A percentile compares a stretch with the other conserved stretches of the same genome.
Evolutionary conservation across 768 basidiomycete species (phyloP).

Genomic region (Bullera alba): DNA sequence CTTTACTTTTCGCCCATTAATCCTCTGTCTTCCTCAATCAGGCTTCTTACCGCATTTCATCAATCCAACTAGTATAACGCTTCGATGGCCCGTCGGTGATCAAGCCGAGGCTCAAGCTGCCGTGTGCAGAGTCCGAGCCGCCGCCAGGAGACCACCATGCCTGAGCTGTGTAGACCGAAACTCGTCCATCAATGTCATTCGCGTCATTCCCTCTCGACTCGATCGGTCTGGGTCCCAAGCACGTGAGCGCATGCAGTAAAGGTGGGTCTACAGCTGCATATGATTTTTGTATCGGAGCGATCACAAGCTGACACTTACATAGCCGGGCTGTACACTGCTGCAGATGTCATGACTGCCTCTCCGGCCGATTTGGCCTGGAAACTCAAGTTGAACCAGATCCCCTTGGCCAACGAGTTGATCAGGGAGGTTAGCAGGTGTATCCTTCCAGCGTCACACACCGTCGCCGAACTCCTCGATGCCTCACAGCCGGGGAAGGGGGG

Average conservation of each 20-base stretch:
- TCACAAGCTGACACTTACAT: not conserved
- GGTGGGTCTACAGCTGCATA: slow-evolving; percentile 15
- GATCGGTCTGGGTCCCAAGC: slow-evolving; percentile 16
- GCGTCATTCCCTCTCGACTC: slow-evolving; percentile 22
- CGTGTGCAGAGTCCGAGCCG: no score
- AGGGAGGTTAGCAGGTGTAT: slow-evolving; percentile 52
- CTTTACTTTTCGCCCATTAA: not conserved
- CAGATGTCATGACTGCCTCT: slow-evolving; percentile 27
- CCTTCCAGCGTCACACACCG: slow-evolving; percentile 25
- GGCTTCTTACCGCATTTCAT: no score
- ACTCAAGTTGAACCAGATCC: slow-evolving; percentile 7
- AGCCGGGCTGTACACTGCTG: slow-evolving; percentile 25
- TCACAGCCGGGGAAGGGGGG: not conserved
- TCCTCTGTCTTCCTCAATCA: no score
- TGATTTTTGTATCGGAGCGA: slow-evolving; percentile 1
- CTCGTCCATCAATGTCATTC: slow-evolving; percentile 27
- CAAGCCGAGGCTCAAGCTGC: no score
- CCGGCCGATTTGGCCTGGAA: slow-evolving; percentile 23
- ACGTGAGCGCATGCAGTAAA: slow-evolving; percentile 24
- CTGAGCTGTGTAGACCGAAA: no score
- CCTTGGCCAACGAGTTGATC: slow-evolving; percentile 46
- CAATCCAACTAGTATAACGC: no score
- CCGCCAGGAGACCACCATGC: no score
- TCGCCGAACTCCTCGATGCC: slow-evolving; percentile 10
- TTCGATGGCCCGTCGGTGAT: no score